These are phyloP conservation scores for Epichloe scottii DNA, from an alignment of 2,329 filamentous ascomycete genomes.

Conservation along the genomic window DNA sequence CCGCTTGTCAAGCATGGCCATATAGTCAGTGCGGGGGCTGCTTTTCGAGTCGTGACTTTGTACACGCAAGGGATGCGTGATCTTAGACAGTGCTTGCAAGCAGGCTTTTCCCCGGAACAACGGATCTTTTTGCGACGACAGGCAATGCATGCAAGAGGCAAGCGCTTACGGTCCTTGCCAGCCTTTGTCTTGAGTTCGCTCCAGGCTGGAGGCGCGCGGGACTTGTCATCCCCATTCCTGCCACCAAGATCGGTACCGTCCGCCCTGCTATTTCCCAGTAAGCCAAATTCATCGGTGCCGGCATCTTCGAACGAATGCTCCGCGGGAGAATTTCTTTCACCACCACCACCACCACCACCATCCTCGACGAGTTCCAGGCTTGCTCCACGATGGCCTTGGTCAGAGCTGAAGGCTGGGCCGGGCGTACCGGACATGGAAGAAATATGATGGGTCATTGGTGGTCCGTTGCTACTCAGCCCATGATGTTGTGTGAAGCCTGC, in stretches of 20 bases:
- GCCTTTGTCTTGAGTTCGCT: conserved; percentile 82
- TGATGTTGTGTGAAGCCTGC: conserved; percentile 24
- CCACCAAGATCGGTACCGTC: conserved; percentile 42
- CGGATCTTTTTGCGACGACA: conserved; percentile 96
- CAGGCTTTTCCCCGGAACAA: conserved; percentile 93
- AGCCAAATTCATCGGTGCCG: conserved; percentile 45
- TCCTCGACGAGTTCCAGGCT: conserved; percentile 32
- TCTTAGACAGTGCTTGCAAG: conserved; percentile 89
- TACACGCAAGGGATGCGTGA: conserved; percentile 94
- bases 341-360: conserved; percentile 26
- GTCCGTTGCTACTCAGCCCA: conserved; percentile 7
- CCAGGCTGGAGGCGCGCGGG: conserved; percentile 53
- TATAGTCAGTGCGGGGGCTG: conserved; percentile 94
- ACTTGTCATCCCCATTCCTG: conserved; percentile 44
- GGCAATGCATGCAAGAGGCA: conserved; percentile 89
- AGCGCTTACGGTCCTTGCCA: conserved; percentile 85
- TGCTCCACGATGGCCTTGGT: conserved; percentile 13
- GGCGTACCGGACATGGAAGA: conserved; percentile 9
- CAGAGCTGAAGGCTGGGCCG: conserved; percentile 13
- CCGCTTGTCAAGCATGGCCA: conserved; percentile 96
- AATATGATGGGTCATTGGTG: conserved; percentile 9
- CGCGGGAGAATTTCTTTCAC: conserved; percentile 29
- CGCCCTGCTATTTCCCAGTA: conserved; percentile 30
- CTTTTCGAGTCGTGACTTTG: conserved; percentile 90
- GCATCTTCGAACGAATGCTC: conserved; percentile 39